A percentile compares a stretch with the other conserved stretches of the same genome.
Conservation (phyloP, 306 rosid species). For the Luffa acutangula region DNA sequence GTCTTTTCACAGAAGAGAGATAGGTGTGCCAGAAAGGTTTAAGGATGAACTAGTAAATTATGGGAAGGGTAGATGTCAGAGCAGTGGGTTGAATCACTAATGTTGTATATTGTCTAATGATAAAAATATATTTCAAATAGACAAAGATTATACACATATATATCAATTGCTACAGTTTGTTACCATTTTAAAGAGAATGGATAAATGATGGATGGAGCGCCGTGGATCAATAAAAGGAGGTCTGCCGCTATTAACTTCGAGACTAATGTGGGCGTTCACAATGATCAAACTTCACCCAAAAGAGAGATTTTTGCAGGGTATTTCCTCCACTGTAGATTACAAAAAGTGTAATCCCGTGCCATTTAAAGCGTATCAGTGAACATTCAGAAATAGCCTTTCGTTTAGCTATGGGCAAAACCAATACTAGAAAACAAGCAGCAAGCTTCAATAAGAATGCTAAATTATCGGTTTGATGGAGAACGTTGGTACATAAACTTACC, state of each 20-base stretch:
- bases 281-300: neutral
- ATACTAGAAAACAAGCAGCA: neutral
- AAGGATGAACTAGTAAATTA: too few species aligned
- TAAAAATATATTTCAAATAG: neutral
- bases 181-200: neutral
- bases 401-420: neutral
- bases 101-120: neutral
- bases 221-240: too few species aligned
- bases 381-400: neutral
- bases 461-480: neutral
- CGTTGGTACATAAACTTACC: neutral
- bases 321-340: neutral
- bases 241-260: neutral
- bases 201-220: neutral
- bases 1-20: too few species aligned
- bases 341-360: neutral
- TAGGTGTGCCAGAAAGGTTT: too few species aligned
- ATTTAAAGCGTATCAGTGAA: neutral
- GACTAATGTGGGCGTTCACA: neutral
- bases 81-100: neutral
- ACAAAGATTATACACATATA: too few species aligned
- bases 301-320: neutral
- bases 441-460: neutral
- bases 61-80: neutral
- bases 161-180: neutral